Evolutionary conservation across 2,329 filamentous ascomycete genomes (phyloP), one percentile per base, ranked within the genome.

Genomic region (Mariannaea elegans): DNA sequence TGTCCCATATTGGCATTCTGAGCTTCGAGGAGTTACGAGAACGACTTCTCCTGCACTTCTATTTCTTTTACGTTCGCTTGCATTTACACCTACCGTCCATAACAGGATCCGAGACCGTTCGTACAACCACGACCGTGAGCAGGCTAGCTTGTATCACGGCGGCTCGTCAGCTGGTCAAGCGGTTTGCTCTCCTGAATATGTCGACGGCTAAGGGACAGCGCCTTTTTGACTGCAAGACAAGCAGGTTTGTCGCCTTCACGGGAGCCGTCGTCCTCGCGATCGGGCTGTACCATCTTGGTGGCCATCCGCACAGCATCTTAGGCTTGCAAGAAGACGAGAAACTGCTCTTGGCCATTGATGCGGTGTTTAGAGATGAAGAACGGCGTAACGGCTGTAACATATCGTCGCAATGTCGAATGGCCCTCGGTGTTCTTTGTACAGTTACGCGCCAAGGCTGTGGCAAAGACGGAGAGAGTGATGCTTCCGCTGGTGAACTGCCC

Each of bases 201-300:
- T 34, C 48, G 3, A 24, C 32, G 2, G 8, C 47, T 4, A 14
- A 34, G 5, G 42, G 48, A 0, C 13, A 21, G 2, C 47, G 9
- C 21, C 32, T 59, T 1, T 53, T 53, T 13, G 56, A 59, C 9
- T 59, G 56, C 48, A 59, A 59, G 42, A 53, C 56, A 4, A 59
- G 41, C 5, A 34, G 41, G 1, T 54, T 59, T 10, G 14, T 54
- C 3, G 32, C 56, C 3, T 59, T 59, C 12, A 59, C 42, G 56
- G 56, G 39, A 7, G 48, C 48, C 4, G 48, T 59, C 7, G 18
- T 59, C 2, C 32, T 59, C 10, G 48, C 48, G 4, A 19, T 59
- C 9, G 56, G 56, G 3, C 34, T 52, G 7, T 12, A 34, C 47
- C 5, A 53, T n/a, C 14, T 29, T n/a, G n/a, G n/a, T n/a, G n/a